Base-by-base conservation (phyloP, 2,329 filamentous ascomycete genomes). In the Talaromyces sp. region DNA sequence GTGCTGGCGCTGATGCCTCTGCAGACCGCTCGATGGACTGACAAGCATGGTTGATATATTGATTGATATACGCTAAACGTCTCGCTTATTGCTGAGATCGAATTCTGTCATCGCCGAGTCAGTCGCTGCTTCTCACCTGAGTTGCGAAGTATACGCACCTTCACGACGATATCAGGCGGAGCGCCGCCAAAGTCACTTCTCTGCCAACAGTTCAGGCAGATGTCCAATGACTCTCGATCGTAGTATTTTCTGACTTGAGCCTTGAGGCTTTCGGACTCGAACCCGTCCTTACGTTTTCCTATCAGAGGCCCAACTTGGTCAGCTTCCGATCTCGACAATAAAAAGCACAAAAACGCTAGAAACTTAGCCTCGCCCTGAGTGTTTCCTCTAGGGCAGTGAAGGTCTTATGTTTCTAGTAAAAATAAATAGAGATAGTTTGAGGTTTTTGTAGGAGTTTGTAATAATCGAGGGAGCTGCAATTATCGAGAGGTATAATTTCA, bases 1-100 rank as follows among this genome's bases (percentile, higher is more conserved):
- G 82, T 96, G 92, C 80, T 88, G 85, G 81, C 87, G 87, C 78
- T 89, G 87, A 79, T 88, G 88, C 80, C 86, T 85, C 78, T 91
- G 89, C 83, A 92, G 87, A 84, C 84, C 88, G 81, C 85, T 87
- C 75, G 86, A 84, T 78, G 87, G 84, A 83, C 89, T 88, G 82
- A 90, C 91, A 88, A 93, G 89, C 91, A 93, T 93, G 81, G 84
- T 86, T 82, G 65, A 53, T 64, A 60, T 34, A 31, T n/a, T 53
- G 19, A 13, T 45, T 34, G 51, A 38, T 47, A 49, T 58, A 54
- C 19, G 22, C 5, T 40, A 51, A 51, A 54, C 60, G 60, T 38
- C 47, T 54, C 38, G 25, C 34, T 62, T 25, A 38, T 47, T 25
- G 40, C 19, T 58, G 17, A 63, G 11, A 43, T 58, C 38, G 34